phyloP scores from a whole-genome alignment of 148 eudicot genomes.

The Silene latifolia region DNA sequence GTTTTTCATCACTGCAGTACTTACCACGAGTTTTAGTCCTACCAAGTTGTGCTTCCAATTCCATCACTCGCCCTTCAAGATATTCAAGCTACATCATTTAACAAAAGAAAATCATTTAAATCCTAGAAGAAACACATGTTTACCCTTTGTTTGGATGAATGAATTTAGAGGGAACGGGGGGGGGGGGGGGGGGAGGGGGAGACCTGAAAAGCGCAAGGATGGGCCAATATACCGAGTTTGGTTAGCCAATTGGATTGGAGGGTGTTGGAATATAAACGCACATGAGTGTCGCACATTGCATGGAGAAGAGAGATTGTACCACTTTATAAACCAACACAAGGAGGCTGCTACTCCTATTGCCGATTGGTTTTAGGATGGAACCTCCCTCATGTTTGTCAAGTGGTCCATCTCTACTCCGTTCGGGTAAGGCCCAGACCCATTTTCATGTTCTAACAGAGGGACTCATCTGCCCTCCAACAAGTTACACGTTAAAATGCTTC shows the following conservation, averaged over 20 bases:
- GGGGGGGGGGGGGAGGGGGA: too few species aligned
- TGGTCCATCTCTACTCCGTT: too few species aligned
- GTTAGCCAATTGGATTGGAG: background rate
- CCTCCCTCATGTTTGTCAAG: too few species aligned
- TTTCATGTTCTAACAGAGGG: background rate
- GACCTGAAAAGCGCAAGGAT: background rate
- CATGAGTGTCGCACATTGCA: too few species aligned
- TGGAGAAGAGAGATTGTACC: too few species aligned
- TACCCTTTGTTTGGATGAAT: background rate
- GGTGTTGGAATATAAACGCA: too few species aligned
- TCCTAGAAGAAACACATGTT: background rate
- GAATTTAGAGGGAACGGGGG: background rate
- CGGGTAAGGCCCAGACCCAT: too few species aligned
- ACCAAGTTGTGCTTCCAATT: slow-evolving; percentile 47
- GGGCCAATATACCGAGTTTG: background rate
- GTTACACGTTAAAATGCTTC: background rate
- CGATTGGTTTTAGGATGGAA: too few species aligned
- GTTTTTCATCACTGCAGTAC: slow-evolving; percentile 17
- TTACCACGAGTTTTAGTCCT: slow-evolving; percentile 35
- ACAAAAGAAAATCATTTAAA: background rate
- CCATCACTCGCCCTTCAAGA: slow-evolving; percentile 50
- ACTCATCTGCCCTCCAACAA: background rate
- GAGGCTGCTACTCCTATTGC: too few species aligned
- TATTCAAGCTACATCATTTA: slow-evolving; percentile 45
- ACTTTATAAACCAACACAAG: too few species aligned